Base-by-base conservation (phyloP, 1,139 yeast species). In the Hanseniaspora sp. region DNA sequence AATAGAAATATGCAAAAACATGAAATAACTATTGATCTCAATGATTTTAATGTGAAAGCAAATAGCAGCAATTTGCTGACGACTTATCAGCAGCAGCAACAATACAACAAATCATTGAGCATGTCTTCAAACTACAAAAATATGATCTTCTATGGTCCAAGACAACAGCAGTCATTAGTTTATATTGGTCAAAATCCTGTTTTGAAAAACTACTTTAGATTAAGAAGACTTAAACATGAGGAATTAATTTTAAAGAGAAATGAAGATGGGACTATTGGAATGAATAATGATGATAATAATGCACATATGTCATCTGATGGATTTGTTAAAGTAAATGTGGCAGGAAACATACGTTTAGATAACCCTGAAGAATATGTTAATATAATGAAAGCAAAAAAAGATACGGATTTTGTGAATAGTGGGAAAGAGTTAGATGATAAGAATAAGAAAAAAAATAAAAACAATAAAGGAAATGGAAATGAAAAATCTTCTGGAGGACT, bases 121-220 rank as follows among this genome's bases (percentile, higher is more conserved):
- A 44, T 38, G 43, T 41, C 34, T 2, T 29, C 41, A 29, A 51
- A 45, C 31, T 17, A 18, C 23, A 43, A 39, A 18, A 31, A 15
- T 9, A 31, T 44, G 35, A 30, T 43, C 13, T 51, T 51, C 8
- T 51, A 44, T 33, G 54, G 54, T 2, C 54, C 54, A 7, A 15
- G 9, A 15, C 18, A 23, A 7, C 4, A 37, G 1, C 37, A 43
- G 15, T 41, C 40, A 12, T 18, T 51, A n/a, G 35, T 51, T 2
- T 51, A 44, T 33, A 45, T 39, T 5, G 54, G 54, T 7, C 54
- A 51, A 28, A 51, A 51, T 31, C 54, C 54, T 8, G 45, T 39
- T 13, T 31, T 51, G 6, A 51, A 51, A 39, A 51, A 51, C 29
- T 51, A 51, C 17, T 41, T 51, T 8, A 51, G 33, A 23, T 31